Conservation (phyloP, 306 rosid species). For the Corylus avellana region DNA sequence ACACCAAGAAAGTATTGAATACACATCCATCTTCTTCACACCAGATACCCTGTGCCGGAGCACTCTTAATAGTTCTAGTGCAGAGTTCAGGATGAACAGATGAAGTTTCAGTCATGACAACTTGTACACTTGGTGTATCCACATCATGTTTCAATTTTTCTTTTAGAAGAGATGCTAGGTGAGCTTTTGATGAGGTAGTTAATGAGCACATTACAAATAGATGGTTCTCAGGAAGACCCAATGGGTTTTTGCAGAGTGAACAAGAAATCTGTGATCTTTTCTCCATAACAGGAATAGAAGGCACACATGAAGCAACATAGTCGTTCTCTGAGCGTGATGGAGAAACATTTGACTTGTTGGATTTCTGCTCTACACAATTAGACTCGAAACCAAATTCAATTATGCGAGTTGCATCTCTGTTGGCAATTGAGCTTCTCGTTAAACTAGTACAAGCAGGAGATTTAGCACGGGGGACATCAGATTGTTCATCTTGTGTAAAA, state of each 20-base stretch:
- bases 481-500: constrained; percentile 43
- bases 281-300: constrained; percentile 44
- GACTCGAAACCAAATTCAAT: constrained; percentile 43
- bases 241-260: constrained; percentile 68
- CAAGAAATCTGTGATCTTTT: constrained; percentile 58
- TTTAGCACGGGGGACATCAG: constrained; percentile 38
- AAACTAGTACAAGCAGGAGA: constrained; percentile 32
- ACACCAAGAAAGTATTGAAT: constrained; percentile 71
- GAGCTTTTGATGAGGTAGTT: constrained; percentile 51
- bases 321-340: constrained; percentile 26
- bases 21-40: constrained; percentile 87
- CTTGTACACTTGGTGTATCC: constrained; percentile 42
- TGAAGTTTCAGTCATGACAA: constrained; percentile 60
- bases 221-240: constrained; percentile 74
- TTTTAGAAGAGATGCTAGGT: constrained; percentile 56
- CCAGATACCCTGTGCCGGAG: constrained; percentile 66
- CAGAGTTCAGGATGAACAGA: constrained; percentile 54
- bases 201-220: constrained; percentile 58
- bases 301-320: constrained; percentile 31
- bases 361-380: constrained; percentile 16
- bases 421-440: constrained; percentile 28
- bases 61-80: constrained; percentile 34
- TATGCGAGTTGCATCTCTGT: constrained; percentile 40
- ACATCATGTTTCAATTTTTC: constrained; percentile 28
- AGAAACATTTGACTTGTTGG: constrained; percentile 34